These are phyloP conservation scores for Nannochloropsis salina DNA, from an alignment of 108 stramenopile genomes.

Conservation along the genomic window DNA sequence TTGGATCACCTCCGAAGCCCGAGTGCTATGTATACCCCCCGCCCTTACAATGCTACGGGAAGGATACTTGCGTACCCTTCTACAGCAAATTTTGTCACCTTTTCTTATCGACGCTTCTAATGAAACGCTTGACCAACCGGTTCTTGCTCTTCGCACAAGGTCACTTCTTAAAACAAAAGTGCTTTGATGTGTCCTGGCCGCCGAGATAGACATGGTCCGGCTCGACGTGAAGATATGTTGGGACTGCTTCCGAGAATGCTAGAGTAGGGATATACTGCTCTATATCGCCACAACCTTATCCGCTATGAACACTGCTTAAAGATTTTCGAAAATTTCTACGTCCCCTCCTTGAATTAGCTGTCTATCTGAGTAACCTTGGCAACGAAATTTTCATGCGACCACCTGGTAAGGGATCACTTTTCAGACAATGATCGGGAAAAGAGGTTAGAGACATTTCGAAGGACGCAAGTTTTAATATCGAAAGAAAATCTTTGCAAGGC, in stretches of 20 bases:
- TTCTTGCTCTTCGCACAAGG: not conserved
- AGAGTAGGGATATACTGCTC: not conserved
- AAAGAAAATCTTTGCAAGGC: too few relatives aligned
- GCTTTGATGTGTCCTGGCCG: not conserved
- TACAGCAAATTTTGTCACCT: not conserved
- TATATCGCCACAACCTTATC: not conserved
- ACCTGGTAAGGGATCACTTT: too few relatives aligned
- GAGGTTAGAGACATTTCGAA: too few relatives aligned
- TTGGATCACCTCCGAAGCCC: not conserved
- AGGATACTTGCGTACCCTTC: not conserved
- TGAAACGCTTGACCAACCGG: not conserved
- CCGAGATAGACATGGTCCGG: not conserved
- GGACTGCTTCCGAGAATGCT: not conserved
- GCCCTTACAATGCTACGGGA: not conserved
- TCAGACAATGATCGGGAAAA: too few relatives aligned
- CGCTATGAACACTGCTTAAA: not conserved
- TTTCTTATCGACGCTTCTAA: not conserved
- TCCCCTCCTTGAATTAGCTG: not conserved
- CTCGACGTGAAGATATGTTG: not conserved
- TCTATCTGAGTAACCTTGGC: too few relatives aligned
- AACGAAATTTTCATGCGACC: too few relatives aligned
- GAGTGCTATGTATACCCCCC: too few relatives aligned
- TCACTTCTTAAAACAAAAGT: constrained; percentile 4
- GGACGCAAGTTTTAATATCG: too few relatives aligned
- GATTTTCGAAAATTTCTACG: not conserved